Evolutionary conservation across 1,284 basidiomycete species (phyloP), one percentile per base, ranked within the genome.

Genomic region (Microstroma glucosiphilum): DNA sequence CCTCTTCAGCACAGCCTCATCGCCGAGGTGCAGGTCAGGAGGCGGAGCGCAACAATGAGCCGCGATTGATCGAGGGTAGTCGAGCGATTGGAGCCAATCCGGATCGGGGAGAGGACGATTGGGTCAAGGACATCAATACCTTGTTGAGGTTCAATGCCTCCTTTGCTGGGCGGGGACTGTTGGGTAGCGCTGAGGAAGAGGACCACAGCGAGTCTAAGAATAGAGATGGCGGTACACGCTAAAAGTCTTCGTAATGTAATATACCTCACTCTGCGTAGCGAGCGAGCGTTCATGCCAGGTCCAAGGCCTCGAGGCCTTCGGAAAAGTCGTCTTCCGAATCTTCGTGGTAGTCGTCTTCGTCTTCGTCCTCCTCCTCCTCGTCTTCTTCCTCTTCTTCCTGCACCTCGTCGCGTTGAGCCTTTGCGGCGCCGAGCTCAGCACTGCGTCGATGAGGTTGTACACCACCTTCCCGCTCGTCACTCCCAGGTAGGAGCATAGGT

Each of bases 51-150:
- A 23, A 19, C 12, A 8, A 17, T 37, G 19, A 37, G 30, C 19
- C 60, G 46, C 13, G 40, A 19, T 13, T 30, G 37, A 57, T 37
- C 13, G 42, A 23, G 54, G 6, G 37, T 11, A 6, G 23, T 8
- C 25, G 37, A 2, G 19, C 23, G 17, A 19, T 25, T 17, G 25
- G n/a, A 21, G 19, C 26, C 54, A 25, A 40, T 26, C 42, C 17
- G 25, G 63, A 81, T 69, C 86, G 89, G 0, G 89, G 89, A 7
- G 89, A 89, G 71, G 90, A 91, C 70, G 90, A 92, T 72, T 97
- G 93, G 93, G 91, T 96, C 23, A 83, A 90, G 64, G 94, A 97
- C 79, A 96, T 97, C 81, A 96, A 96, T 55, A 72, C 71, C 6
- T 67, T 81, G 66, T 70, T 82, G 41, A 75, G 74, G 54, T 80